phyloP scores from a whole-genome alignment of 164 flowering plant genomes.

The Nymphaea thermarum region DNA sequence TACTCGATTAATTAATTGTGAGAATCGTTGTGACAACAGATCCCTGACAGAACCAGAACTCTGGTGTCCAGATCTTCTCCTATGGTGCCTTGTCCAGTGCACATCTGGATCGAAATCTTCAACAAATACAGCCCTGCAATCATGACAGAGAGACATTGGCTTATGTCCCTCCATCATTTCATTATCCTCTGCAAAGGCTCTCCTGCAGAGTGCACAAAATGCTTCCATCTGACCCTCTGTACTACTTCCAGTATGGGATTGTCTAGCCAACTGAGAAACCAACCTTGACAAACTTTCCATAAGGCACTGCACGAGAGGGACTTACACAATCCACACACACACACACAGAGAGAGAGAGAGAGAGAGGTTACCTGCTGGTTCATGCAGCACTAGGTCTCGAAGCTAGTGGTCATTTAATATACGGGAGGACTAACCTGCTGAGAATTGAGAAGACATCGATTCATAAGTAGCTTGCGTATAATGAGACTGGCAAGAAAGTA shows the following conservation, averaged over 20 bases:
- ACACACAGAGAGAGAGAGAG: not conserved
- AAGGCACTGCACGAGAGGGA: not conserved
- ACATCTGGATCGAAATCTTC: conserved; percentile 36
- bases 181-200: conserved; percentile 26
- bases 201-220: conserved; percentile 45
- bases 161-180: conserved; percentile 24
- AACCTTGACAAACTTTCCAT: conserved; percentile 33
- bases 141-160: conserved; percentile 39
- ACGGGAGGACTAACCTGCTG: not conserved
- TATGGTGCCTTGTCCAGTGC: conserved; percentile 20
- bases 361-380: not conserved
- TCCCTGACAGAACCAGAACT: conserved; percentile 60
- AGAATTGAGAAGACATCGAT: not conserved
- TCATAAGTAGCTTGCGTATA: not conserved
- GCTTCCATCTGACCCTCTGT: conserved; percentile 17
- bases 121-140: conserved; percentile 54
- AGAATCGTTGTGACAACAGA: conserved; percentile 52
- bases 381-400: not conserved
- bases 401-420: not conserved
- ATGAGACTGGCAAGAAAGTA: no score
- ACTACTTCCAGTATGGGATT: conserved; percentile 10
- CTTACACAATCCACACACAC: not conserved
- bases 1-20: conserved; percentile 36
- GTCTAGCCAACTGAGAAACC: conserved; percentile 15
- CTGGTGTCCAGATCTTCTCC: conserved; percentile 37